Conservation (phyloP, 179 eudicot genomes). For the Silene coronaria region DNA sequence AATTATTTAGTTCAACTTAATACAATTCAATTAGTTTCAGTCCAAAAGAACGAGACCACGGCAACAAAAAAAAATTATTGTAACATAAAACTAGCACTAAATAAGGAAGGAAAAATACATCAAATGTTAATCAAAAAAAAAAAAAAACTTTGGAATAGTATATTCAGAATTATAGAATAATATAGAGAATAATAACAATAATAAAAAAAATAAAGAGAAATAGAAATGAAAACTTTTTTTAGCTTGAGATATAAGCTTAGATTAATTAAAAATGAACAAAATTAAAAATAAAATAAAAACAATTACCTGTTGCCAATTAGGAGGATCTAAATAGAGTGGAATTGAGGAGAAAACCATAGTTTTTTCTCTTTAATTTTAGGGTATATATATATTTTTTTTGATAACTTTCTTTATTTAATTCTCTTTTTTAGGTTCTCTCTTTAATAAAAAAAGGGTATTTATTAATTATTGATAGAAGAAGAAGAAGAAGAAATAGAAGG, state of each 20-base stretch:
- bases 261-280: slow-evolving; percentile 17
- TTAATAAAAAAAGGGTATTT: slow-evolving; percentile 45
- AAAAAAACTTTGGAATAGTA: not conserved
- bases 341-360: slow-evolving; percentile 68
- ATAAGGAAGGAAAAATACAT: not conserved
- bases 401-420: slow-evolving; percentile 13
- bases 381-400: slow-evolving; percentile 9
- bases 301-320: slow-evolving; percentile 87
- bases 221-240: slow-evolving; percentile 7
- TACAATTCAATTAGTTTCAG: too few species aligned
- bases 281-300: not conserved
- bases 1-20: too few species aligned
- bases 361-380: slow-evolving; percentile 19
- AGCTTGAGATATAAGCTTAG: slow-evolving; percentile 29
- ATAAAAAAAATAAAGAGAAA: too few species aligned
- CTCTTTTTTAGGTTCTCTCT: slow-evolving; percentile 34
- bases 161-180: slow-evolving; percentile 10
- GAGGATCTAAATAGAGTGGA: slow-evolving; percentile 76
- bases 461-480: slow-evolving; percentile 24
- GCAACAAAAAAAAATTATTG: not conserved
- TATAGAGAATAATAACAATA: slow-evolving; percentile 33
- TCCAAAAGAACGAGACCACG: too few species aligned
- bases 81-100: not conserved
- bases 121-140: not conserved
- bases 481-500: not conserved